These are phyloP conservation scores for Candida coquimbonensis DNA, from an alignment of 805 yeast species.

Conservation along the genomic window DNA sequence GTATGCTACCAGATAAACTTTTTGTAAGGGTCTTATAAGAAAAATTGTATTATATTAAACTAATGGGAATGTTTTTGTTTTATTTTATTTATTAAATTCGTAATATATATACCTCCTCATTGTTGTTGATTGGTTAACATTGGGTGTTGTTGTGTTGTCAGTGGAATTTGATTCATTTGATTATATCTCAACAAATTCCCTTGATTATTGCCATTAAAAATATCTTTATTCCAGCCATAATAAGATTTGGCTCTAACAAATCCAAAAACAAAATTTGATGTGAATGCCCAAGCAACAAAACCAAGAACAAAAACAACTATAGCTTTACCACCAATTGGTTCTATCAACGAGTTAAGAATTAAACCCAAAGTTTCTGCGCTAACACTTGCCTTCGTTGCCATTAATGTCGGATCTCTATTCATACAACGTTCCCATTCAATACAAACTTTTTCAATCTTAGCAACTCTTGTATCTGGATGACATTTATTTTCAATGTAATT, in stretches of 20 bases:
- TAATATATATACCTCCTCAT: too few relatives aligned
- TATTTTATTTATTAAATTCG: too few relatives aligned
- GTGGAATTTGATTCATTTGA: background rate
- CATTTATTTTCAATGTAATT: slow-evolving; percentile 52
- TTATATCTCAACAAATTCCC: background rate
- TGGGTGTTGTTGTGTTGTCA: background rate
- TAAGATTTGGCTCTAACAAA: slow-evolving; percentile 48
- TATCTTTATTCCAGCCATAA: slow-evolving; percentile 26
- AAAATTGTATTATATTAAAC: background rate
- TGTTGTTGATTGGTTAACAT: background rate
- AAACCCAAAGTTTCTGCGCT: slow-evolving; percentile 59
- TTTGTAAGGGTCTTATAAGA: too few relatives aligned
- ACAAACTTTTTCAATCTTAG: slow-evolving; percentile 54
- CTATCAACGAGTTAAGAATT: slow-evolving; percentile 54
- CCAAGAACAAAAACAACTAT: slow-evolving; percentile 35
- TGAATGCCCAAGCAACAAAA: slow-evolving; percentile 41
- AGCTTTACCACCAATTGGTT: slow-evolving; percentile 61
- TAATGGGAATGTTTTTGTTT: too few relatives aligned
- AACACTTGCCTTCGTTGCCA: slow-evolving; percentile 46
- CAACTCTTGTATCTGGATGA: slow-evolving; percentile 44
- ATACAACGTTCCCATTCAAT: slow-evolving; percentile 60
- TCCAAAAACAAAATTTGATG: slow-evolving; percentile 60
- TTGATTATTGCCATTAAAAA: background rate
- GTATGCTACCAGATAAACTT: background rate
- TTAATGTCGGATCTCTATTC: slow-evolving; percentile 40